phyloP scores from a whole-genome alignment of 768 basidiomycete genomes.

The Pisolithus orientalis region DNA sequence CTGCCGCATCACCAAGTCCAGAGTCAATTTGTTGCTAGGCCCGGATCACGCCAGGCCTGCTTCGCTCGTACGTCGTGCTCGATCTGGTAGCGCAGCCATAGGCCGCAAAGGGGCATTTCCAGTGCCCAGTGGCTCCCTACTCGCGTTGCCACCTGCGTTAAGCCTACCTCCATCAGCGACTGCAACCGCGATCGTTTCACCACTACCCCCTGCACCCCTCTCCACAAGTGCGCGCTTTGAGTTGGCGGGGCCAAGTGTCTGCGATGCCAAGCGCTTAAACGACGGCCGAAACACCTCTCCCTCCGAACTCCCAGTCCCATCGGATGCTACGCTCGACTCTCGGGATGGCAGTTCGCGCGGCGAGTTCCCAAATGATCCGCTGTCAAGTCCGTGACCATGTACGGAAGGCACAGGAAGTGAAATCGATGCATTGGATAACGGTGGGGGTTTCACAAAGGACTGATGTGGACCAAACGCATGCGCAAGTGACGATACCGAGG shows the following conservation, averaged over 20 bases:
- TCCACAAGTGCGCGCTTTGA: slow-evolving; percentile 47
- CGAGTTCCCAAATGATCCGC: slow-evolving; percentile 4
- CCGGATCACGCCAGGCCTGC: slow-evolving; percentile 1
- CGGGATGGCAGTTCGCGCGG: slow-evolving; percentile 19
- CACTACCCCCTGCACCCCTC: slow-evolving; percentile 24
- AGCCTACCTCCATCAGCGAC: slow-evolving; percentile 1
- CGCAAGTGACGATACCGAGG: slow-evolving; percentile 34
- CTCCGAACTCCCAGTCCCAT: slow-evolving; percentile 29
- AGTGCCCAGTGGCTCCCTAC: not conserved
- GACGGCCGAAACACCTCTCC: slow-evolving; percentile 43
- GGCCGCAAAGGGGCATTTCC: slow-evolving; percentile 21
- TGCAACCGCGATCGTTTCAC: slow-evolving; percentile 20
- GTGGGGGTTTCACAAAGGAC: slow-evolving; percentile 18
- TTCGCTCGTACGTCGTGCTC: slow-evolving; percentile 14
- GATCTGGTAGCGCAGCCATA: slow-evolving; percentile 26
- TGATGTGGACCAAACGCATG: slow-evolving; percentile 32
- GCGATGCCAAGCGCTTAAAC: slow-evolving; percentile 70
- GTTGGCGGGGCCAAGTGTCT: slow-evolving; percentile 58
- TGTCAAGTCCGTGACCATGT: not conserved
- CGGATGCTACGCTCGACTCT: slow-evolving; percentile 27
- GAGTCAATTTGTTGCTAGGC: not conserved
- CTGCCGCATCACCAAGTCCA: not conserved
- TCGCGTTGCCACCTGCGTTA: not conserved
- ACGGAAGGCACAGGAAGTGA: slow-evolving; percentile 29
- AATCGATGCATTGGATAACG: slow-evolving; percentile 24